These are phyloP conservation scores for Glycine tomentella DNA, from an alignment of 306 rosid genomes.

Conservation along the genomic window DNA sequence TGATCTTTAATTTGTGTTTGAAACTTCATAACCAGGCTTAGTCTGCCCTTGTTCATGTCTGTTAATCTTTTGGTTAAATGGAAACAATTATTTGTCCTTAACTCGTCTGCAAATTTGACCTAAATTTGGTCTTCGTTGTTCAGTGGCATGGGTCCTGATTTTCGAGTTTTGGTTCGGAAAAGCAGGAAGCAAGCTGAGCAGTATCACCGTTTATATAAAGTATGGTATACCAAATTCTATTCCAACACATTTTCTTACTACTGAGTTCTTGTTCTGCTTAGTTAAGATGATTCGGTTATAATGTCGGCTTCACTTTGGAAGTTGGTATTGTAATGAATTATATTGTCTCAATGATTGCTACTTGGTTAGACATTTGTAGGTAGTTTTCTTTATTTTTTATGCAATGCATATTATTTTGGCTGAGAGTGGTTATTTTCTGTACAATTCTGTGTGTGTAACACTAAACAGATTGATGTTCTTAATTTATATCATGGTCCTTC, in stretches of 20 bases:
- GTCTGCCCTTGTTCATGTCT: constrained; percentile 18
- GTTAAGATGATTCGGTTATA: constrained; percentile 9
- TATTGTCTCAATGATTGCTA: no score
- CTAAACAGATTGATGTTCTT: no score
- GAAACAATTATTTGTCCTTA: constrained; percentile 16
- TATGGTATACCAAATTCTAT: constrained; percentile 41
- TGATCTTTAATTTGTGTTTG: constrained; percentile 14
- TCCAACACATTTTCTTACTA: constrained; percentile 5
- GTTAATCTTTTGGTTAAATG: neutral
- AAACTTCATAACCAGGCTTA: constrained; percentile 4
- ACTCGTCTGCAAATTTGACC: neutral
- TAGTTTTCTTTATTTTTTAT: no score
- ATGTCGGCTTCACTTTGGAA: neutral
- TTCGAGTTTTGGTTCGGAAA: constrained; percentile 91
- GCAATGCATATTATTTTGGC: no score
- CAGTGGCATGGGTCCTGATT: constrained; percentile 99
- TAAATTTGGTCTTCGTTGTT: constrained; percentile 43
- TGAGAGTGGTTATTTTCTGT: no score
- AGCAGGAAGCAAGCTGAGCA: constrained; percentile 98
- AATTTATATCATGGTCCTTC: no score
- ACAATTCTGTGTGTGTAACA: no score
- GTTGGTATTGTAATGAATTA: no score
- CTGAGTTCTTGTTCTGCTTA: constrained; percentile 16
- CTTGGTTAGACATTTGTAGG: no score
- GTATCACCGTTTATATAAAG: constrained; percentile 89